These are phyloP conservation scores for Aspergillus fructus DNA, from an alignment of 2,329 filamentous ascomycete genomes.

Conservation along the genomic window DNA sequence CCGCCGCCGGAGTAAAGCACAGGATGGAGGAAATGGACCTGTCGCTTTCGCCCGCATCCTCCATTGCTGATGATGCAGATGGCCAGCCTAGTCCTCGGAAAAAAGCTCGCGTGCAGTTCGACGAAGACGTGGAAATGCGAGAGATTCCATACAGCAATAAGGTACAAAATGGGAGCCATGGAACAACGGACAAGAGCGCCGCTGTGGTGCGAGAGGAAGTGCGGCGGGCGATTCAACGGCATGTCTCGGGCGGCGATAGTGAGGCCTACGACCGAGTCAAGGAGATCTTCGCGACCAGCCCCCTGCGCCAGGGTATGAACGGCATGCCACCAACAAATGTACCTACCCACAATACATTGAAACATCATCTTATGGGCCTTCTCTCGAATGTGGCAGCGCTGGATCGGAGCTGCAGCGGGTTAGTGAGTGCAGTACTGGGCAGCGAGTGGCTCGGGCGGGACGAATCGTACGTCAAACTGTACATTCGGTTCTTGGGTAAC, in stretches of 20 bases:
- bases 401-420: conserved; percentile 55
- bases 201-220: conserved; percentile 63
- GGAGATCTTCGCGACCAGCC: conserved; percentile 51
- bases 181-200: conserved; percentile 50
- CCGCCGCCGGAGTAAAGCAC: conserved; percentile 34
- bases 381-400: conserved; percentile 56
- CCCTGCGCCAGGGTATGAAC: conserved; percentile 40
- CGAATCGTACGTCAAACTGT: conserved; percentile 58
- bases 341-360: conserved; percentile 53
- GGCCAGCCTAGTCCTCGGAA: conserved; percentile 37
- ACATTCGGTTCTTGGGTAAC: conserved; percentile 56
- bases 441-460: conserved; percentile 64
- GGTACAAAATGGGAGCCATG: conserved; percentile 30
- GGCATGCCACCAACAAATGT: conserved; percentile 41
- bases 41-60: conserved; percentile 31
- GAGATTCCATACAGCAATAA: conserved; percentile 14
- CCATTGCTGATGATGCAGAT: conserved; percentile 29
- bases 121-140: conserved; percentile 36
- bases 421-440: conserved; percentile 59
- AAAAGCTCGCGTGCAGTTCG: conserved; percentile 45
- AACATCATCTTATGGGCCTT: conserved; percentile 60
- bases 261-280: conserved; percentile 58
- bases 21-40: conserved; percentile 38
- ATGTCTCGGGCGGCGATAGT: conserved; percentile 52
- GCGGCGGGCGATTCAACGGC: conserved; percentile 56